Percentiles rank a stretch among this genome's conserved stretches.
These are phyloP conservation scores for Excoecaria agallocha DNA, from an alignment of 345 rosid species.

Conservation along the genomic window DNA sequence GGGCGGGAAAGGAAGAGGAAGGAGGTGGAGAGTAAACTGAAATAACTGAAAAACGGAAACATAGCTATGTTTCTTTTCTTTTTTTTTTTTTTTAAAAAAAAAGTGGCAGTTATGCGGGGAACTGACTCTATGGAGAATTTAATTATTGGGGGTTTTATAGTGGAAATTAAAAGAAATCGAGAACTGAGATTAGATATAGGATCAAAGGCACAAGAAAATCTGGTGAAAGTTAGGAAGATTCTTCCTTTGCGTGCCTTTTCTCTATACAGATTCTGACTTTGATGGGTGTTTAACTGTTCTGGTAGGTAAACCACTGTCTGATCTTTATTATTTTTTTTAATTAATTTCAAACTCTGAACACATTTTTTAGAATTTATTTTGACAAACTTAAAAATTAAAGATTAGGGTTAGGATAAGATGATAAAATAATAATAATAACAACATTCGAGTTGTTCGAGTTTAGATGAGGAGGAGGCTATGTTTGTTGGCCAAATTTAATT, in stretches of 20 bases:
- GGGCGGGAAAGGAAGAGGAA: slow-evolving; percentile 28
- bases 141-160: neutral
- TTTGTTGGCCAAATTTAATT: slow-evolving; percentile 56
- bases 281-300: neutral
- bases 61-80: slow-evolving; percentile 19
- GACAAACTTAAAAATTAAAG: too few species aligned
- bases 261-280: slow-evolving; percentile 36
- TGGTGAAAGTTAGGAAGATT: slow-evolving; percentile 40
- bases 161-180: neutral
- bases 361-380: too few species aligned
- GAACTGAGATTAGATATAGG: slow-evolving; percentile 4
- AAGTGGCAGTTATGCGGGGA: slow-evolving; percentile 5
- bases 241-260: slow-evolving; percentile 38
- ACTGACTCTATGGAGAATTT: neutral
- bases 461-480: slow-evolving; percentile 17
- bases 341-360: neutral
- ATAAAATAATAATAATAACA: neutral
- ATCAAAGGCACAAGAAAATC: slow-evolving; percentile 28
- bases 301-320: slow-evolving; percentile 40
- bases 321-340: neutral
- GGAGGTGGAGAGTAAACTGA: slow-evolving; percentile 25
- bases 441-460: slow-evolving; percentile 15
- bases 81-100: neutral
- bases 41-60: slow-evolving; percentile 38
- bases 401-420: too few species aligned